Conservation (phyloP, 163 green algal genomes). For the Chlamydomonas reinhardtii region DNA sequence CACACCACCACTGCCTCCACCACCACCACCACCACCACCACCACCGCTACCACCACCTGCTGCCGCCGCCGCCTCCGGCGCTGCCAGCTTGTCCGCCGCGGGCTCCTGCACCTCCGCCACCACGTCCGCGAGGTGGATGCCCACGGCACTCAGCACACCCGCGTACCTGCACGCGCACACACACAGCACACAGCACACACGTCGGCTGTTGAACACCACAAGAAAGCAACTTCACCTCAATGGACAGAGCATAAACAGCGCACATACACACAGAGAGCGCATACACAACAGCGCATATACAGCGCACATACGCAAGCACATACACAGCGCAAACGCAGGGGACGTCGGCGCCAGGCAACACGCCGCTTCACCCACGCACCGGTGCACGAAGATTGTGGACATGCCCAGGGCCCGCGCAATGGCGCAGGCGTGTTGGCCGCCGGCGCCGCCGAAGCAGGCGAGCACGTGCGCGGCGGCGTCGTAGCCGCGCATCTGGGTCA, state of each 20-base stretch:
- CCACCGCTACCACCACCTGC: too few species aligned
- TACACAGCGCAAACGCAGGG: too few species aligned
- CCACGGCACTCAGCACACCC: conserved; percentile 95
- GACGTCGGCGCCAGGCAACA: too few species aligned
- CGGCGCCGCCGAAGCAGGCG: conserved; percentile 96
- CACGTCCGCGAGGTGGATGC: conserved; percentile 96
- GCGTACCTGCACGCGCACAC: conserved; percentile 69
- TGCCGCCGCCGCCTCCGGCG: too few species aligned
- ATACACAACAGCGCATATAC: too few species aligned
- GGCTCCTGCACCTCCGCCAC: conserved; percentile 90
- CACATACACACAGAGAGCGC: too few species aligned
- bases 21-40: too few species aligned
- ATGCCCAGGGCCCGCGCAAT: conserved; percentile 95
- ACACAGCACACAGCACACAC: background rate
- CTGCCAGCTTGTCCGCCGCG: conserved; percentile 66
- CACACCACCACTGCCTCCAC: background rate
- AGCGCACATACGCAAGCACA: too few species aligned
- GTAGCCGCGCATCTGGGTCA: conserved; percentile 93
- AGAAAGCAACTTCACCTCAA: too few species aligned
- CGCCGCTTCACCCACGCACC: too few species aligned
- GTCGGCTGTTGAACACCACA: too few species aligned
- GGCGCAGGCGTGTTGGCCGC: conserved; percentile 97
- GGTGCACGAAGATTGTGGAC: conserved; percentile 92
- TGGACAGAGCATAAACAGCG: too few species aligned
- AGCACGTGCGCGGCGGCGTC: conserved; percentile 93